Base-by-base conservation (phyloP, 805 yeast genomes). In the Teunomyces kruisii region DNA sequence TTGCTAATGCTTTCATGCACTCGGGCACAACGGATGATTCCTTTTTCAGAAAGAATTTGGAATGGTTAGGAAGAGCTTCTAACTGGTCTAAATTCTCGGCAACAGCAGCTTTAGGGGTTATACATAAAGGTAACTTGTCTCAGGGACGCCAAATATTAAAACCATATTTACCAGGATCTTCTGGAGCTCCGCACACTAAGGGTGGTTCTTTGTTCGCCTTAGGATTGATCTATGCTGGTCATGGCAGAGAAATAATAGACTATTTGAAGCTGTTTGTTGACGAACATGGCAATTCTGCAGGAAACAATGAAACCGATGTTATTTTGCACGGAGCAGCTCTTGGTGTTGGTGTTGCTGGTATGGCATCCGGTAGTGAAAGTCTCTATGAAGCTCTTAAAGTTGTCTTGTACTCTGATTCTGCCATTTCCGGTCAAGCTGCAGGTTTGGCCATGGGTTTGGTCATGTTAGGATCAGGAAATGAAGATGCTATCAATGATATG, bases 81-180 rank as follows among this genome's bases (percentile, higher is more conserved):
- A 90, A 92, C 67, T 94, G 99, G 99, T 90, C 97, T 5, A 94
- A 92, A 62, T 94, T 94, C 65, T 83, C 96, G 0, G 97, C 98
- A 2, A 92, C 98, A 10, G 98, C 98, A 7, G 97, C 98, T 10
- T 73, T 94, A 49, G 99, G 99, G 62, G 98, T 92, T 26, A 91
- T 94, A 54, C 98, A 94, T 64, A 87, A 86, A 60, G 98, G 99
- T 43, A 92, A 92, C 65, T 75, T 94, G 46, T 80, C 96, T 0
- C 96, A 90, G 62, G 99, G 98, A 43, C 83, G 83, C 61, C 80
- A 84, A 52, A 81, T 92, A 41, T 78, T 94, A 62, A 84, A 85
- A 53, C 98, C 98, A 15, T 94, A 94, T 61, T 76, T 94, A 49
- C 97, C 98, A 32, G 92, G 92, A 3, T 64, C 75, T 7, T 75